phyloP scores from a whole-genome alignment of 1,139 yeast genomes.

The Geotrichum macrosporum region DNA sequence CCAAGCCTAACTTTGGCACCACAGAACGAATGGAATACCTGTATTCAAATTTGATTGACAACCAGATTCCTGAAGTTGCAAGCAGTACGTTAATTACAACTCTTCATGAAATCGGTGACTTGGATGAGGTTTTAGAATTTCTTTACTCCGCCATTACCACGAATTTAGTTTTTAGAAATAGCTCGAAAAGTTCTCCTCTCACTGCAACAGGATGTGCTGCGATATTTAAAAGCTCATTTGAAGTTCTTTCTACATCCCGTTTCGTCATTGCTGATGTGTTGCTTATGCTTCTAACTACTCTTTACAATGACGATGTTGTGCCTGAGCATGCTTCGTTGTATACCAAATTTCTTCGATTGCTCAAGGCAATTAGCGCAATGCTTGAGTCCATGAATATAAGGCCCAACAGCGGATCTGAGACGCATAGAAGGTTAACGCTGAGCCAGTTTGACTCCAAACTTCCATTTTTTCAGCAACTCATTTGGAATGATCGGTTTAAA shows the following conservation, averaged over 20 bases:
- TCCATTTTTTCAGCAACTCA: slow-evolving; percentile 5
- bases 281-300: slow-evolving; percentile 22
- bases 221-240: slow-evolving; percentile 24
- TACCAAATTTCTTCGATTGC: slow-evolving; percentile 21
- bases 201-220: slow-evolving; percentile 26
- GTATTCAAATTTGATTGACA: slow-evolving; percentile 7
- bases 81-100: background rate
- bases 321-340: slow-evolving; percentile 26
- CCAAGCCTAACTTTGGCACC: slow-evolving; percentile 10
- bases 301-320: slow-evolving; percentile 25
- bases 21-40: slow-evolving; percentile 14
- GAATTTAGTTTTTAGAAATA: slow-evolving; percentile 23
- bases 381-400: slow-evolving; percentile 15
- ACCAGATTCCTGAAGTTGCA: slow-evolving; percentile 13
- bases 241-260: slow-evolving; percentile 23
- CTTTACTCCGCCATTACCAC: slow-evolving; percentile 15
- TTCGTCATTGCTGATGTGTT: slow-evolving; percentile 26
- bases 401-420: background rate
- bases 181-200: slow-evolving; percentile 14
- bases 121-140: slow-evolving; percentile 12
- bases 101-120: slow-evolving; percentile 4
- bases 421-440: too few species aligned
- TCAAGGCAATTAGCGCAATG: slow-evolving; percentile 23
- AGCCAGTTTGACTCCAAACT: background rate
- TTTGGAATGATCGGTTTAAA: background rate